Base-by-base conservation (phyloP, 139 green algal genomes). In the Chlorella sp. region DNA sequence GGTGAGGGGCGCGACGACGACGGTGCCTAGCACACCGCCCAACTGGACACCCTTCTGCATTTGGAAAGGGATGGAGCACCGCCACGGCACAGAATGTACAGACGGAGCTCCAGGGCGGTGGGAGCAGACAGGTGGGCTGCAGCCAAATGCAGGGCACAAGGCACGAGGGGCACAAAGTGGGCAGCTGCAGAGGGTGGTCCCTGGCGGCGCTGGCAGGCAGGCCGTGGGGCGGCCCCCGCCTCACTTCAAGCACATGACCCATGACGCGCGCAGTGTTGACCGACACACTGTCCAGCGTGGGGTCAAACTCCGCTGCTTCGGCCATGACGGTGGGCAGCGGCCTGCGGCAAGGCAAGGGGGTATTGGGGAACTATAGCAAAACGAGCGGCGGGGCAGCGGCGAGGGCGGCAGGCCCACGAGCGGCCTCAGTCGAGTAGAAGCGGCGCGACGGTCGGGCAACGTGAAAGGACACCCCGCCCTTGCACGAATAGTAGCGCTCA, bases 31-130 rank as follows among this genome's bases (percentile, higher is more conserved):
- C 24, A 92, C 18, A 16, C 80, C 57, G 34, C 89, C 89, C 19
- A 69, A 19, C 60, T 92, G 90, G 26, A 84, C 84, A 16, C 90
- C 90, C 39, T 92, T 92, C 39, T 88, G 84, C 84, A 28, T 30
- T 2, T 2, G n/a, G n/a, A n/a, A n/a, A n/a, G 30, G 40, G 75
- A 11, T 48, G 34, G 34, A 30, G 36, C 36, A 53, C 30, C 16
- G 30, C 71, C 85, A 73, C 40, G 83, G 61, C 14, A 2, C n/a
- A 32, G 32, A 4, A 80, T 57, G 48, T 5, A 57, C 48, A 57
- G 48, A 57, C 30, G n/a, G n/a, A 36, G 80, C 34, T 36, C 69
- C 9, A 57, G 48, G 48, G 48, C 48, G 48, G 48, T 5, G 48
- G 9, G 48, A 57, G 48, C 9, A 57, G 48, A 9, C 48, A 57